Conservation (phyloP, 2,329 filamentous ascomycete species). For the Chaetomiaceae sp. region DNA sequence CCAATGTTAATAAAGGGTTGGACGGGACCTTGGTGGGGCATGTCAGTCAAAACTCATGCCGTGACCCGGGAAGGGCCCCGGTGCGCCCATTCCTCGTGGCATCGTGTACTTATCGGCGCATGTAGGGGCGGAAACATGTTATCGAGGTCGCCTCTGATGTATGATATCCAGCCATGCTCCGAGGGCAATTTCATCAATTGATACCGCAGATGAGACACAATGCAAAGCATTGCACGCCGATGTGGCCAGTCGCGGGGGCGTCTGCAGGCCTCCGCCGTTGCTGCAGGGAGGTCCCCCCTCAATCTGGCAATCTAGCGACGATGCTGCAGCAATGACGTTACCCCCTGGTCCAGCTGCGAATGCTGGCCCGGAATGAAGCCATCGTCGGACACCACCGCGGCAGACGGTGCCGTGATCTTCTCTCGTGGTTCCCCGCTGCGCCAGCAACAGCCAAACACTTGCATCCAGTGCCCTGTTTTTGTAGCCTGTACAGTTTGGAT, state of each 20-base stretch:
- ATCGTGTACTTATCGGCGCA: not conserved
- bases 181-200: not conserved
- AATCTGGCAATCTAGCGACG: constrained; percentile 17
- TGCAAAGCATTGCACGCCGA: not conserved
- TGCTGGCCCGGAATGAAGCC: constrained; percentile 11
- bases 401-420: constrained; percentile 7
- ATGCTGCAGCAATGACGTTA: constrained; percentile 28
- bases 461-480: not conserved
- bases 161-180: not conserved
- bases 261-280: not conserved
- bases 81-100: not conserved
- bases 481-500: too few relatives aligned
- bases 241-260: not conserved
- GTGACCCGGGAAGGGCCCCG: not conserved
- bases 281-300: constrained; percentile 1
- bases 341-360: not conserved
- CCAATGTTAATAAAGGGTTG: not conserved
- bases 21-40: not conserved
- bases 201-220: not conserved
- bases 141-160: not conserved
- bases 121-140: not conserved
- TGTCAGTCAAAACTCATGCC: not conserved
- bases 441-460: not conserved
- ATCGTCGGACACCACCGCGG: constrained; percentile 9
- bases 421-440: not conserved